Conservation (phyloP, 352 stramenopile species). For the Peronospora belbahrii region DNA sequence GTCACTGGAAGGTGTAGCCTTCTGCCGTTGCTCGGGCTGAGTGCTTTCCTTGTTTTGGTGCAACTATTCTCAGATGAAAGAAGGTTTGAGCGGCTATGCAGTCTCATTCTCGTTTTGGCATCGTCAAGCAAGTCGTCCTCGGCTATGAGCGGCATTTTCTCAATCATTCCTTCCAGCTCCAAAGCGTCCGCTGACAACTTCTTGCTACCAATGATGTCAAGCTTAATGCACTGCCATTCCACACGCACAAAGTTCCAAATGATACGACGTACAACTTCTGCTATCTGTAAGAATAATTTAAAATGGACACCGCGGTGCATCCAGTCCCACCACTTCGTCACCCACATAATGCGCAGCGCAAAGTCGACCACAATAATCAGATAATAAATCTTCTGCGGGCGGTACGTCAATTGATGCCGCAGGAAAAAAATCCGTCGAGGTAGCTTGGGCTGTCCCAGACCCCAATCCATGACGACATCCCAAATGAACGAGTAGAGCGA, state of each 20-base stretch:
- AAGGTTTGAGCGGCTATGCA: constrained; percentile 16
- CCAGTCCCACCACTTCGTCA: constrained; percentile 85
- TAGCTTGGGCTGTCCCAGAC: constrained; percentile 69
- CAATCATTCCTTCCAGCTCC: constrained; percentile 39
- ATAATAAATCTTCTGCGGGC: constrained; percentile 83
- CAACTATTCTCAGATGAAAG: constrained; percentile 12
- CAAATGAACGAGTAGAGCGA: constrained; percentile 95
- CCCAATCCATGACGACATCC: constrained; percentile 97
- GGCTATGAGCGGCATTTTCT: constrained; percentile 43
- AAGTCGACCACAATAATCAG: constrained; percentile 89
- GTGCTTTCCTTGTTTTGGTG: constrained; percentile 19
- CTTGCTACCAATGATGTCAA: constrained; percentile 52
- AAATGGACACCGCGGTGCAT: constrained; percentile 67
- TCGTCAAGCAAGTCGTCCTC: constrained; percentile 23
- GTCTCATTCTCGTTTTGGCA: constrained; percentile 8
- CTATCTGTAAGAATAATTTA: constrained; percentile 82
- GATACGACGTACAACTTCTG: constrained; percentile 87
- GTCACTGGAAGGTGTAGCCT: constrained; percentile 11
- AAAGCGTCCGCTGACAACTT: constrained; percentile 44
- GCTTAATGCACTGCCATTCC: constrained; percentile 88
- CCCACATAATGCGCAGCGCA: constrained; percentile 92
- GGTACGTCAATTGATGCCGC: constrained; percentile 61
- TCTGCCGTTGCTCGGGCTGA: constrained; percentile 10
- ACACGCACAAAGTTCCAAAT: constrained; percentile 92
- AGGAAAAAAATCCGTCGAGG: constrained; percentile 37